phyloP scores from a whole-genome alignment of 805 yeast genomes.

The Monosporozyma unispora region DNA sequence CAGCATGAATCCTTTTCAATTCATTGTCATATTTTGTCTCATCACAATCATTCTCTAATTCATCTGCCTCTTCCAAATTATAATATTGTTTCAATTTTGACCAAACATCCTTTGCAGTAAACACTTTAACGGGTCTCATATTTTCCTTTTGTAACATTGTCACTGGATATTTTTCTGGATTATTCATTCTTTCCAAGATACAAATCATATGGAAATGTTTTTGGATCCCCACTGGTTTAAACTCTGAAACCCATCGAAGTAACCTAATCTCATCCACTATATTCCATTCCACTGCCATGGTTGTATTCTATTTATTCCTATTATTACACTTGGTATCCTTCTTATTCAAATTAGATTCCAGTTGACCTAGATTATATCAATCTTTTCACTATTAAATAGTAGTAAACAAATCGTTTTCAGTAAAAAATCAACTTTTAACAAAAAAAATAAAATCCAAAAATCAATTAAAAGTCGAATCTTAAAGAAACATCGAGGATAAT shows the following conservation, averaged over 20 bases:
- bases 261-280: conserved; percentile 53
- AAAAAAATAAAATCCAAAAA: background rate
- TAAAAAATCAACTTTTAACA: background rate
- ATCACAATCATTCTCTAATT: conserved; percentile 34
- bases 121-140: conserved; percentile 13
- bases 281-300: conserved; percentile 37
- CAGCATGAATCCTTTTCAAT: background rate
- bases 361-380: background rate
- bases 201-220: conserved; percentile 37
- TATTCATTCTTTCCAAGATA: conserved; percentile 29
- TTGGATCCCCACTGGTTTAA: conserved; percentile 57
- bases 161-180: conserved; percentile 35
- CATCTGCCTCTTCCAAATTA: conserved; percentile 50
- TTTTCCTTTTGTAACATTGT: conserved; percentile 25
- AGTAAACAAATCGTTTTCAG: background rate
- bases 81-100: conserved; percentile 44
- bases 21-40: background rate
- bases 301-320: background rate
- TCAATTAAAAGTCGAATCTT: background rate
- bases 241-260: conserved; percentile 51
- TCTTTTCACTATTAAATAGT: background rate
- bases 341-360: background rate
- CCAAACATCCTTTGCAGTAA: conserved; percentile 49
- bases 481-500: background rate
- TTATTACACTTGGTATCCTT: background rate